phyloP scores from a whole-genome alignment of 352 stramenopile species.

The Pythium dissimile region DNA sequence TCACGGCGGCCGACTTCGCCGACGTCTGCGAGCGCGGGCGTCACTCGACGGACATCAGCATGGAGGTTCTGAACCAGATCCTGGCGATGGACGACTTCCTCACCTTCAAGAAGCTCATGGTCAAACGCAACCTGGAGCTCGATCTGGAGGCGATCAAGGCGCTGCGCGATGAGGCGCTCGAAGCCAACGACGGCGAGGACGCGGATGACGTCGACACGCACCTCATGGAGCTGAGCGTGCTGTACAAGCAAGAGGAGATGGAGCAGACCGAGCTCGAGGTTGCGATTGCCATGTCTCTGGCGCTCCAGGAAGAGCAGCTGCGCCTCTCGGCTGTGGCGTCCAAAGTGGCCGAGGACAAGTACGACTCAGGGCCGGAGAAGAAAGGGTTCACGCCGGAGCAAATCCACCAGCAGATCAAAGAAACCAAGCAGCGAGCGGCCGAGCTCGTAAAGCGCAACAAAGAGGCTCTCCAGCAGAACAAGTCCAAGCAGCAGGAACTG shows the following conservation, averaged over 20 bases:
- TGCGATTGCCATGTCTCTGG: constrained; percentile 73
- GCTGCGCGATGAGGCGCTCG: constrained; percentile 52
- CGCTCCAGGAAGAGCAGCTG: constrained; percentile 67
- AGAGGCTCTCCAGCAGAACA: constrained; percentile 65
- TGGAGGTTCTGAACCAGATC: constrained; percentile 84
- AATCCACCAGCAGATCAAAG: constrained; percentile 49
- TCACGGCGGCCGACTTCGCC: constrained; percentile 79
- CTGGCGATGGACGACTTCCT: constrained; percentile 89
- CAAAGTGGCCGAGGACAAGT: constrained; percentile 67
- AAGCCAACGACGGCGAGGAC: constrained; percentile 17
- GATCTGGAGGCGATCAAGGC: constrained; percentile 87
- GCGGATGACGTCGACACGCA: constrained; percentile 47
- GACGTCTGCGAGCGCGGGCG: constrained; percentile 73
- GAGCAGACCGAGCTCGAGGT: constrained; percentile 78
- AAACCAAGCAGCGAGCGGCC: constrained; percentile 69
- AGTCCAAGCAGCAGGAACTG: constrained; percentile 63
- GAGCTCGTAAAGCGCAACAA: constrained; percentile 78
- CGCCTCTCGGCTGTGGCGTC: constrained; percentile 45
- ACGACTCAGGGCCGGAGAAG: constrained; percentile 27
- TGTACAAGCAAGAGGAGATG: constrained; percentile 87
- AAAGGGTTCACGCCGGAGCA: constrained; percentile 44
- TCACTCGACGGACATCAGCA: constrained; percentile 56
- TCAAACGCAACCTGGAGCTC: constrained; percentile 89
- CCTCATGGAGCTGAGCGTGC: constrained; percentile 80
- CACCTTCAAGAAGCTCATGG: constrained; percentile 92